A percentile compares a stretch with the other conserved stretches of the same genome.
These are phyloP conservation scores for Hymenoscyphus salicellus DNA, from an alignment of 2,329 filamentous ascomycete species.

Conservation along the genomic window DNA sequence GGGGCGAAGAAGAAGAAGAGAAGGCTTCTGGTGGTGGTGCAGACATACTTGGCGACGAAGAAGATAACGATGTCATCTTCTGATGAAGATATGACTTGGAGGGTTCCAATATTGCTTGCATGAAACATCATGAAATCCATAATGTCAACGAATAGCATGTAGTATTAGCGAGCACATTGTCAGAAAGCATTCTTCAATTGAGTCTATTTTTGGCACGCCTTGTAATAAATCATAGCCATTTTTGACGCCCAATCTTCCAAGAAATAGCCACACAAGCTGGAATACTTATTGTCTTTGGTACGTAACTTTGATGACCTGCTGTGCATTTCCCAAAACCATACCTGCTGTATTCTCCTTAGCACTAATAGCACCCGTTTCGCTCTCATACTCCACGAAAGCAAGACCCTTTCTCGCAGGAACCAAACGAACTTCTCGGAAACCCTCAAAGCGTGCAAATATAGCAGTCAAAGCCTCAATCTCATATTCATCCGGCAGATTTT, in stretches of 20 bases:
- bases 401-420: constrained; percentile 85
- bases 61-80: constrained; percentile 86
- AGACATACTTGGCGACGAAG: constrained; percentile 71
- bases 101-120: constrained; percentile 6
- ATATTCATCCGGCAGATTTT: constrained; percentile 85
- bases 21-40: constrained; percentile 47
- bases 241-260: not conserved
- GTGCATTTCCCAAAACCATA: constrained; percentile 71
- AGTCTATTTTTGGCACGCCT: constrained; percentile 11
- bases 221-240: not conserved
- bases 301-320: constrained; percentile 85
- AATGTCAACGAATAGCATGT: constrained; percentile 25
- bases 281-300: constrained; percentile 78
- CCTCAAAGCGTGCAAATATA: constrained; percentile 86
- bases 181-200: constrained; percentile 11
- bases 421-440: constrained; percentile 87
- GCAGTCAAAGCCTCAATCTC: constrained; percentile 74
- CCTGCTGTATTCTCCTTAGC: constrained; percentile 92
- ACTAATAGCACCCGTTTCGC: constrained; percentile 81
- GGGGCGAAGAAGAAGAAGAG: constrained; percentile 54
- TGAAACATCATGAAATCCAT: constrained; percentile 13
- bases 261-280: not conserved
- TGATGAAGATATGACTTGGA: constrained; percentile 38
- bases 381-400: constrained; percentile 95
- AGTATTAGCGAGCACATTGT: constrained; percentile 30